Evolutionary conservation across 139 green algal species (phyloP), one percentile per base, ranked within the genome.

Genomic region (Zygnema cylindricum): DNA sequence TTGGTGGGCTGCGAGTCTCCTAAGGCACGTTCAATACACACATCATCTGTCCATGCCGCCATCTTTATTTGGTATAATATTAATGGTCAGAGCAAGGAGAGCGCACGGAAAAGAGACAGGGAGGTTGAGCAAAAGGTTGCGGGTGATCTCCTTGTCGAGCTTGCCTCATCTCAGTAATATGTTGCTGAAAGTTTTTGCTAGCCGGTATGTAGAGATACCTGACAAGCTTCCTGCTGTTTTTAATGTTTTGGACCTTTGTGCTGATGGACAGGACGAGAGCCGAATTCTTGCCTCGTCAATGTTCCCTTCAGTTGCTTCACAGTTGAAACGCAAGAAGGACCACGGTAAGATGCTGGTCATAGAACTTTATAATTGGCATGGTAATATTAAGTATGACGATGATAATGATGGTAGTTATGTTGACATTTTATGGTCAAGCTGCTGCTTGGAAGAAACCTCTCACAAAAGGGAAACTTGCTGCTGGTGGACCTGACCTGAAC

Each of bases 321-420:
- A 91, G 86, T 41, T 91, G 11, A 92, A 92, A 42, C 83, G 86
- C 77, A 91, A 91, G 86, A 91, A 91, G 38, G 86, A 91, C n/a
- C 86, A 91, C 69, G 86, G 86, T 87, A 76, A 81, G 11, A 11
- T 79, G 7, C 36, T n/a, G n/a, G n/a, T n/a, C n/a, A n/a, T n/a
- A n/a, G n/a, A n/a, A n/a, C n/a, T n/a, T n/a, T n/a, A n/a, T n/a
- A n/a, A n/a, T n/a, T n/a, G n/a, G n/a, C n/a, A n/a, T n/a, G n/a
- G n/a, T n/a, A n/a, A n/a, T n/a, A n/a, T n/a, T n/a, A n/a, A n/a
- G n/a, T n/a, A n/a, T n/a, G n/a, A n/a, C n/a, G n/a, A n/a, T n/a
- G n/a, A n/a, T n/a, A n/a, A n/a, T n/a, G n/a, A n/a, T n/a, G n/a
- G n/a, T n/a, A n/a, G n/a, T n/a, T n/a, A n/a, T n/a, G n/a, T n/a